Base-by-base conservation (phyloP, 176 grass and related monocot genomes). In the Melocanna baccifera region DNA sequence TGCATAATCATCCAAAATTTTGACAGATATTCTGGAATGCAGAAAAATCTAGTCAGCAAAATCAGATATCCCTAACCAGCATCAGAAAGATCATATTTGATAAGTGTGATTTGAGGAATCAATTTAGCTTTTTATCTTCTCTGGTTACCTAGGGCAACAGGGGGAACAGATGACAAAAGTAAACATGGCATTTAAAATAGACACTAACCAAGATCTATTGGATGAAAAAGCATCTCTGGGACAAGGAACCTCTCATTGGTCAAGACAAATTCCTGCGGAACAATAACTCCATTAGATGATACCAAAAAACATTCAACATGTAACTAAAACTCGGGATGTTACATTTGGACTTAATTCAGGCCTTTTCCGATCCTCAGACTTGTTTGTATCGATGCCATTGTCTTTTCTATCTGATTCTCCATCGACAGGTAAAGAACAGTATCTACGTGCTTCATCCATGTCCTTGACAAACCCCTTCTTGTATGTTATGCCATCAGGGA, bases 191-290 rank as follows among this genome's bases (percentile, higher is more conserved):
- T 52, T 67, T 71, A 20, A 25, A 72, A 34, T 34, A 61, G 42
- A 28, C 57, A 83, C 89, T 62, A 42, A 98, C 96, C 96, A 26
- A 98, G 91, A 88, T 98, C 89, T 63, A 70, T 73, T 34, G 93
- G 96, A 69, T 90, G 87, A 86, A 98, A 98, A 67, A 94, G 77
- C 96, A 98, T 98, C 81, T 98, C 93, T 0, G 96, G 96, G 11
- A 95, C 93, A 47, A 98, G 96, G 81, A 98, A 96, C 42, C 96
- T 92, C 78, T 98, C 96, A 25, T 98, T 98, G 61, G 89, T 96
- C 88, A 98, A 81, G 34, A 72, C 72, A 89, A 98, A 98, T 83
- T 98, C 96, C 96, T 98, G 71, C 69, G 46, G 3, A 85, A 19
- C 45, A 19, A 77, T 62, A 69, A 79, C 20, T 80, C 47, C 20